Evolutionary conservation across 305 asterid genomes (phyloP).

Genomic region (Rubia peregrina): DNA sequence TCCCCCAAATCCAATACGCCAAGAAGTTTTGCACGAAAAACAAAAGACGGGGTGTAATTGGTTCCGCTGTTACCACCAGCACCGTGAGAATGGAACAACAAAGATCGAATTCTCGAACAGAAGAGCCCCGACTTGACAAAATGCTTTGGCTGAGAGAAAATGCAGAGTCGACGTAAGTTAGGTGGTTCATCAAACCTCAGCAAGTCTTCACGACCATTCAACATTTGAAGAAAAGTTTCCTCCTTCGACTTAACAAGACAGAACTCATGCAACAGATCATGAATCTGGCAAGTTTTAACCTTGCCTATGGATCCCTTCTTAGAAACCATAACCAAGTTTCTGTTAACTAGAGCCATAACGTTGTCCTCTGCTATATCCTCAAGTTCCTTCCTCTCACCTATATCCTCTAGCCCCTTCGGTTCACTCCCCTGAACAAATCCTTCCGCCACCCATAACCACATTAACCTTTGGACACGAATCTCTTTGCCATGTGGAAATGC

Average conservation of each 20-base stretch:
- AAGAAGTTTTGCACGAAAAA: slow-evolving; percentile 8
- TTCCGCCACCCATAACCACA: slow-evolving; percentile 10
- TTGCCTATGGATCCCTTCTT: slow-evolving; percentile 1
- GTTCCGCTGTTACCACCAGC: background rate
- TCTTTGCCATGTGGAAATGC: slow-evolving; percentile 5
- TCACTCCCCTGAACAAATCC: slow-evolving; percentile 4
- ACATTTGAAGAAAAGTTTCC: slow-evolving; percentile 11
- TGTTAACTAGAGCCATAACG: background rate
- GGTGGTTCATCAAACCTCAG: background rate
- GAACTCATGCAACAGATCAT: slow-evolving; percentile 9
- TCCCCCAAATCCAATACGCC: slow-evolving; percentile 15
- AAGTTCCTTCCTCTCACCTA: background rate
- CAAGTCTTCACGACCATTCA: background rate
- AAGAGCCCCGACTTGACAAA: background rate
- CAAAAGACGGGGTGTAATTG: background rate
- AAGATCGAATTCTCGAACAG: slow-evolving; percentile 5
- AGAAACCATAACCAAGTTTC: slow-evolving; percentile 3
- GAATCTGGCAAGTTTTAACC: slow-evolving; percentile 4
- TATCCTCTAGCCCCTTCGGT: slow-evolving; percentile 2
- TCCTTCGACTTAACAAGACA: slow-evolving; percentile 13
- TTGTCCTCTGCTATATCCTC: slow-evolving; percentile 6
- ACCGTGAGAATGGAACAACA: background rate
- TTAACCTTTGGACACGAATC: background rate
- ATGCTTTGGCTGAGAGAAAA: background rate
- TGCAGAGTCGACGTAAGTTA: slow-evolving; percentile 3